phyloP scores from a whole-genome alignment of 1,139 yeast genomes.

The Protomyces macrosporus region DNA sequence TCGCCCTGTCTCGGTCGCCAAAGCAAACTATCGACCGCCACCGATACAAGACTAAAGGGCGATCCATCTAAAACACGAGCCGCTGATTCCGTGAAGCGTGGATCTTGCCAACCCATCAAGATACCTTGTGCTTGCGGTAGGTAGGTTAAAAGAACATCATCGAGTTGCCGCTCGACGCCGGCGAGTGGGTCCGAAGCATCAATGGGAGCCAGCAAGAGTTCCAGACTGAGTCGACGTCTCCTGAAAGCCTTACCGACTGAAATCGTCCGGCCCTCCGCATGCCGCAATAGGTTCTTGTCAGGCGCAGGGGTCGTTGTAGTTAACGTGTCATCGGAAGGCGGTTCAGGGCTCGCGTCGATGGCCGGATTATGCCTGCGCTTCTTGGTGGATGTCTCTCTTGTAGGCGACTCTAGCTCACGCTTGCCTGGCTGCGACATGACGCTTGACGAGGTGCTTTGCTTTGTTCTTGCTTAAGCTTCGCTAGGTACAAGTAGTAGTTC shows the following conservation, averaged over 20 bases:
- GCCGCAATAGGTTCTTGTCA: conserved; percentile 10
- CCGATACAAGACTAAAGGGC: conserved; percentile 86
- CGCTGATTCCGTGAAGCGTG: conserved; percentile 38
- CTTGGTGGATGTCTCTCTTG: conserved; percentile 6
- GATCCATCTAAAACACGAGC: conserved; percentile 73
- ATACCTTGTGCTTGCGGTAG: conserved; percentile 72
- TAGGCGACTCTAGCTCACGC: conserved; percentile 16
- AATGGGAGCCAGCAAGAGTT: conserved; percentile 26
- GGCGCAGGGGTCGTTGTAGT: not conserved
- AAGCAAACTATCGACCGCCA: conserved; percentile 70
- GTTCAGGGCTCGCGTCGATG: not conserved
- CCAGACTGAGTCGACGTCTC: not conserved
- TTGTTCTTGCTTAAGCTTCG: too few species aligned
- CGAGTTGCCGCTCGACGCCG: conserved; percentile 55
- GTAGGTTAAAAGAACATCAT: conserved; percentile 81
- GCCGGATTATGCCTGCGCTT: not conserved
- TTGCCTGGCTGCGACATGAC: conserved; percentile 4
- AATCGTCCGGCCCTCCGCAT: not conserved
- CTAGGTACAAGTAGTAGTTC: too few species aligned
- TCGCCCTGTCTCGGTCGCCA: conserved; percentile 92
- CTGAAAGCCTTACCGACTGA: conserved; percentile 2
- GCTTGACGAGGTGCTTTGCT: too few species aligned
- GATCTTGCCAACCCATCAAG: conserved; percentile 66
- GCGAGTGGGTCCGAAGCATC: conserved; percentile 21
- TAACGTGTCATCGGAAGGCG: not conserved